Base-by-base conservation (phyloP, 2,329 filamentous ascomycete species). In the Diaporthe amygdali region DNA sequence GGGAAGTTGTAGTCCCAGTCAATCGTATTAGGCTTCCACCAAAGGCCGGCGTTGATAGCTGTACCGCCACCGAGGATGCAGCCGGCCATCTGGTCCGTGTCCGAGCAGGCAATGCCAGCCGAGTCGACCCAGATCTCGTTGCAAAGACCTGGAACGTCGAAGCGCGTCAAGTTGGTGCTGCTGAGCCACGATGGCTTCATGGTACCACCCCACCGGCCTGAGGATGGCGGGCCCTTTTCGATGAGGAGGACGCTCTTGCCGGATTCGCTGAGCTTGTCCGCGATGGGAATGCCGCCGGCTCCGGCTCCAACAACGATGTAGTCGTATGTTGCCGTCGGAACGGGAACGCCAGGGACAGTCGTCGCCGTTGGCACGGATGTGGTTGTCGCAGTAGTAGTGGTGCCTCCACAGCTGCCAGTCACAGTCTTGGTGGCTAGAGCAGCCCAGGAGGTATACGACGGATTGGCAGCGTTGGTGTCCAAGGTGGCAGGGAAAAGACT, bases 1-100 rank as follows among this genome's bases (percentile, higher is more conserved):
- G 93, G 93, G 82, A 93, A 95, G 79, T 92, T 92, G 78, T 88
- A 86, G 78, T 94, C 90, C 84, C 92, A 94, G 78, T 94, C 93
- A 9, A 82, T 78, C 6, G 87, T 84, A 72, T 91, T 88, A 0
- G 92, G 88, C 82, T 87, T 89, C 88, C 87, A 90, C 88, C 89
- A 91, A n/a, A 92, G 82, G 32, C 88, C 89, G 71, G 90, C 87
- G 73, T 92, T 92, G 74, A 91, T 83, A 41, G 88, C 88, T 56
- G 88, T 86, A 32, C 89, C 88, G 71, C 90, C 90, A 68, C 90
- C 90, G 17, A 92, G 85, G 55, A 92, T 84, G 74, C 90, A 92
- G 10, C 90, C 90, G 41, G 90, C 89, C 89, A 92, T 92, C 77
- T 90, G 88, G 76, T 90, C 89, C 51, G 88, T 89, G 77, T 92